These are phyloP conservation scores for Colletotrichum tofieldiae DNA, from an alignment of 2,329 filamentous ascomycete genomes.

Conservation along the genomic window DNA sequence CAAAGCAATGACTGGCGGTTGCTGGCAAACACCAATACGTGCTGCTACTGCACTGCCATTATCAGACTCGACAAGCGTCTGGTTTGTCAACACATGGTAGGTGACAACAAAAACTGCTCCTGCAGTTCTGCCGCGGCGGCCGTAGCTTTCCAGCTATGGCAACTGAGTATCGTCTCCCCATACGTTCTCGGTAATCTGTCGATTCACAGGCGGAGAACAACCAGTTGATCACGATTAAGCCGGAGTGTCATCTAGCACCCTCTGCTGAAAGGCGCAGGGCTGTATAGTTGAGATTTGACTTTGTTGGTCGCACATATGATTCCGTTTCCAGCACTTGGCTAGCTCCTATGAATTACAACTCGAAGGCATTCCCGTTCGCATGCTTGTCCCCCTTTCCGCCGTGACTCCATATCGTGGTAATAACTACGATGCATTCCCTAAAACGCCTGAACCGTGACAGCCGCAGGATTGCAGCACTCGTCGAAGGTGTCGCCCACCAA, in stretches of 20 bases:
- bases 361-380: not conserved
- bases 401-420: slow-evolving; percentile 1
- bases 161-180: slow-evolving; percentile 74
- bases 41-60: not conserved
- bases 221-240: slow-evolving; percentile 94
- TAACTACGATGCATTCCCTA: not conserved
- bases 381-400: slow-evolving; percentile 1
- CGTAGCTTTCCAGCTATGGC: slow-evolving; percentile 66
- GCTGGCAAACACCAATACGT: not conserved
- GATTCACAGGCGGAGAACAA: slow-evolving; percentile 82
- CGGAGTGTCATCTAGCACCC: slow-evolving; percentile 94
- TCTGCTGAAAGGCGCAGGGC: slow-evolving; percentile 80
- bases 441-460: slow-evolving; percentile 18
- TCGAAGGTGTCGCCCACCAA: not conserved
- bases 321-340: not conserved
- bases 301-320: slow-evolving; percentile 84
- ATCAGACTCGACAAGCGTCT: not conserved
- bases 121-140: slow-evolving; percentile 68
- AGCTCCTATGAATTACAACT: slow-evolving; percentile 1
- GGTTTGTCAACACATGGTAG: not conserved
- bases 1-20: not conserved
- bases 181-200: slow-evolving; percentile 89
- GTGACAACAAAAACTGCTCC: slow-evolving; percentile 25
- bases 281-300: slow-evolving; percentile 97
- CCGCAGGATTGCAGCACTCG: not conserved